phyloP scores from a whole-genome alignment of 371 early-diverging fungal genomes.

The Mucor plumbeus region DNA sequence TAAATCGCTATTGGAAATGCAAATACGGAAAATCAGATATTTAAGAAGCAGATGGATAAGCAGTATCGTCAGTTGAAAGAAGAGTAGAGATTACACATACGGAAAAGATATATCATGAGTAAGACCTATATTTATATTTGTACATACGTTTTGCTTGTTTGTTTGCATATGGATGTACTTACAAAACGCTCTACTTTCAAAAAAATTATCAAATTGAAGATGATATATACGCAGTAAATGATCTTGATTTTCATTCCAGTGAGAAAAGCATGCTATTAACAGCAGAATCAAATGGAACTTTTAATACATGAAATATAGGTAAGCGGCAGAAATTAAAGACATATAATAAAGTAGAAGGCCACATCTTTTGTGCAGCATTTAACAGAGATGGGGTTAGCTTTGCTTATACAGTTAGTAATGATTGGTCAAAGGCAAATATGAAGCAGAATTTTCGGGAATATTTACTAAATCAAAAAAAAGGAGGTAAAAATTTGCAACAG shows the following conservation, averaged over 20 bases:
- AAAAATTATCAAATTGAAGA: conserved; percentile 89
- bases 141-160: background rate
- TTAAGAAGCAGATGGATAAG: conserved; percentile 84
- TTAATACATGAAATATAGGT: conserved; percentile 95
- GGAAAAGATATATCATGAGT: conserved; percentile 77
- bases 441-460: background rate
- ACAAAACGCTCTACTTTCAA: conserved; percentile 90
- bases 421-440: conserved; percentile 90
- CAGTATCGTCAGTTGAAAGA: conserved; percentile 91
- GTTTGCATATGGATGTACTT: background rate
- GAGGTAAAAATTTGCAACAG: background rate
- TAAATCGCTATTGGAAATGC: conserved; percentile 82
- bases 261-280: conserved; percentile 87
- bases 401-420: conserved; percentile 89
- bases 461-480: background rate
- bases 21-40: conserved; percentile 80
- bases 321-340: conserved; percentile 84
- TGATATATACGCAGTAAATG: conserved; percentile 83
- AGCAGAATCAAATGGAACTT: conserved; percentile 91
- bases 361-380: conserved; percentile 83
- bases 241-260: conserved; percentile 83
- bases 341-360: conserved; percentile 59
- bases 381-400: conserved; percentile 88
- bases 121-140: conserved; percentile 28
- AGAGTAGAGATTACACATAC: conserved; percentile 91